Conservation (phyloP, 306 rosid species). For the Sicyos edulis region DNA sequence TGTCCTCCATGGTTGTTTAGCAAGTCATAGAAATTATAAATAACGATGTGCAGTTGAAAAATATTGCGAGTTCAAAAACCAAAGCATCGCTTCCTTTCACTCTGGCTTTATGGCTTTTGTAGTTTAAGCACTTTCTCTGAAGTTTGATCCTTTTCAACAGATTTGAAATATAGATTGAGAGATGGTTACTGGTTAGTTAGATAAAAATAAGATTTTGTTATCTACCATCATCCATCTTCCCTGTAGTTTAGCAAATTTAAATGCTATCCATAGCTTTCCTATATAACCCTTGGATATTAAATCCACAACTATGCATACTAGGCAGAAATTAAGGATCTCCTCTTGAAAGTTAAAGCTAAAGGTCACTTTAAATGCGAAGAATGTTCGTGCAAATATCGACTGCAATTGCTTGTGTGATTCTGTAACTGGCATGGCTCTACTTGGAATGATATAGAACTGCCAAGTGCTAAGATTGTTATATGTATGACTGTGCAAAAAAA, state of each 20-base stretch:
- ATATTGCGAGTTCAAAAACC: too few relatives aligned
- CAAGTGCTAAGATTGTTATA: neutral
- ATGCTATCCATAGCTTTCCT: neutral
- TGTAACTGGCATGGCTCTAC: neutral
- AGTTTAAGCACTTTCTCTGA: neutral
- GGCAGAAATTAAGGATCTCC: neutral
- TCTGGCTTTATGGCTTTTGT: neutral
- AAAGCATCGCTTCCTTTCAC: neutral
- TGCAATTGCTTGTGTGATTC: neutral
- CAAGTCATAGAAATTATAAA: too few relatives aligned
- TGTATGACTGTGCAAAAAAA: too few relatives aligned
- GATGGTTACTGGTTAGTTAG: neutral
- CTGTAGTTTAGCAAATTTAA: neutral
- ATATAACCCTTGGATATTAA: neutral
- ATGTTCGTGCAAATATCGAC: neutral
- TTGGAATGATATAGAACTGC: neutral
- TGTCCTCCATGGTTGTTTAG: too few relatives aligned
- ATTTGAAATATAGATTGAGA: neutral
- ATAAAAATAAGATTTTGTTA: neutral
- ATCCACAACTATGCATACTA: neutral
- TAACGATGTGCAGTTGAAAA: neutral
- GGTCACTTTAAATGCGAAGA: neutral
- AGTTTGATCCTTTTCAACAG: neutral
- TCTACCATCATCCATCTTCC: neutral
- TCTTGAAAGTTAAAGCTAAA: neutral